A percentile compares a stretch with the other conserved stretches of the same genome.
phyloP scores from a whole-genome alignment of 83 land plant genomes.

The Isoetes engelmannii region DNA sequence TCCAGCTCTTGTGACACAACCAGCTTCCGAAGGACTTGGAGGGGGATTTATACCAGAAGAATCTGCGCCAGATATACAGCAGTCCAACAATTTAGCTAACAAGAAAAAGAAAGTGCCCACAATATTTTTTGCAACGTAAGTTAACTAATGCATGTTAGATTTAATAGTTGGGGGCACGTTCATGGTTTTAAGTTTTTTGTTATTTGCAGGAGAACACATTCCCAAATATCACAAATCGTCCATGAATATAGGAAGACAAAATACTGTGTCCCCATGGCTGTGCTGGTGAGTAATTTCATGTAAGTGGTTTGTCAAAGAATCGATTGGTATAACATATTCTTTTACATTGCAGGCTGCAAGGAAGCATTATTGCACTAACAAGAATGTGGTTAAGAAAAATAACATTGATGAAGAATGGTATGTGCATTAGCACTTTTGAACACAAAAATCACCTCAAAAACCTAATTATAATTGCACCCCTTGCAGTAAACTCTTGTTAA shows the following conservation, averaged over 20 bases:
- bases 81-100: slow-evolving; percentile 10
- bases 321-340: not conserved
- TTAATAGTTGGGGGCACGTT: too few relatives aligned
- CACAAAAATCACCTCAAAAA: not conserved
- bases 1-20: not conserved
- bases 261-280: slow-evolving; percentile 91
- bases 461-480: not conserved
- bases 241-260: slow-evolving; percentile 77
- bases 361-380: slow-evolving; percentile 87
- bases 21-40: not conserved
- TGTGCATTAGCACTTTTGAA: not conserved
- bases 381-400: slow-evolving; percentile 40
- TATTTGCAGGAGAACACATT: slow-evolving; percentile 77
- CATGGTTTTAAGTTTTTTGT: too few relatives aligned
- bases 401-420: slow-evolving; percentile 78
- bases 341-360: slow-evolving; percentile 62
- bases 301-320: not conserved
- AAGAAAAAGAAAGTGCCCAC: slow-evolving; percentile 37
- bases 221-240: slow-evolving; percentile 82
- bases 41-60: slow-evolving; percentile 72
- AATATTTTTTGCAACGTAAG: slow-evolving; percentile 62
- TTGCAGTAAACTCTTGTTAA: slow-evolving; percentile 72
- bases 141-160: not conserved
- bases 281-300: slow-evolving; percentile 48
- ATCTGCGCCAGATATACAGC: slow-evolving; percentile 32